Evolutionary conservation across 2,329 filamentous ascomycete genomes (phyloP), one percentile per base, ranked within the genome.

Genomic region (Calonectria leucothoes): DNA sequence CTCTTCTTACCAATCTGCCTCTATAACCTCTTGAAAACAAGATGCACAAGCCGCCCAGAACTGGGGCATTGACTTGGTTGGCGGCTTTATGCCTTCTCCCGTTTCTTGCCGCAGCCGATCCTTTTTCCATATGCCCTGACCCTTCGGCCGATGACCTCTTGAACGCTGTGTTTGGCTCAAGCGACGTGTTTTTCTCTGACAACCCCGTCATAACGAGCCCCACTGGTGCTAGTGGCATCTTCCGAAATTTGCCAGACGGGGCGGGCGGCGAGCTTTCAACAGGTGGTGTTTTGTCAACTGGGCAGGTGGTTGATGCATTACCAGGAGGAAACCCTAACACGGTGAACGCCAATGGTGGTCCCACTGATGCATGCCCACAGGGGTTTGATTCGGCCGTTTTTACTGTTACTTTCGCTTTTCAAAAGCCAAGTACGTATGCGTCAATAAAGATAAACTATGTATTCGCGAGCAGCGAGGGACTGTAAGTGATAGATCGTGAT

Each of bases 121-220:
- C 52, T 3, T 57, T 57, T 35, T 57, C 52, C 10, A 23, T 57
- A 2, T 35, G 31, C 8, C 31, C 52, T 10, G 31, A 57, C 7
- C 10, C 20, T 7, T 23, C 31, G 7, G 6, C 2, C 33, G 11
- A 12, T 4, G 20, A 57, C 2, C n/a, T 57, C 14, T 57, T 35
- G 12, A 23, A 4, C 14, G 52, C 20, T 14, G 20, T 57, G 10
- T n/a, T 11, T 35, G 49, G 49, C 2, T 20, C 55, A 35, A 20
- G 42, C 7, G 2, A 3, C 42, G 11, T 6, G 5, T 4, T 45
- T 5, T 1, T 5, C 23, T 4, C n/a, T 4, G 10, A 23, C n/a
- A 1, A 2, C n/a, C 10, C 42, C 3, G 3, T 12, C 1, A 12
- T 12, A 23, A 1, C 6, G 2, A 8, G 12, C 5, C 3, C 33